Evolutionary conservation across 129 eudicot species (phyloP).

Genomic region (Daucus carota): DNA sequence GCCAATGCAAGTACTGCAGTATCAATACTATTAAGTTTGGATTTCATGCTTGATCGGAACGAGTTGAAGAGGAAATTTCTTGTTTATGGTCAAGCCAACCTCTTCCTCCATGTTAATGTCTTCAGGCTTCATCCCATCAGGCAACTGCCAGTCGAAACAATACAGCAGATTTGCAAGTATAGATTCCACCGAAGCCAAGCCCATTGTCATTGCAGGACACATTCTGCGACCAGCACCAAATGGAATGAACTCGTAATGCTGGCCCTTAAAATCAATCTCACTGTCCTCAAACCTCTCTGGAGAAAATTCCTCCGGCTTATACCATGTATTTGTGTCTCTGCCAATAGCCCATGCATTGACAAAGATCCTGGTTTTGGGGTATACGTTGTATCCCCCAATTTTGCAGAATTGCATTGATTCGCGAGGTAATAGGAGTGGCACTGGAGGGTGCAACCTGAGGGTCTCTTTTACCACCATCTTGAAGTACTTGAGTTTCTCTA

Average conservation of each 20-base stretch:
- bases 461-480: constrained; percentile 42
- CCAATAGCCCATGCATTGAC: constrained; percentile 35
- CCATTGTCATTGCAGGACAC: constrained; percentile 29
- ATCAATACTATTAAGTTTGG: neutral
- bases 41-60: constrained; percentile 19
- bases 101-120: constrained; percentile 34
- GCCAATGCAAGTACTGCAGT: too few relatives aligned
- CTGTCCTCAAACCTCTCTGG: constrained; percentile 39
- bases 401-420: constrained; percentile 20
- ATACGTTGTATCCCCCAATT: constrained; percentile 19
- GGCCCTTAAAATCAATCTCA: constrained; percentile 31
- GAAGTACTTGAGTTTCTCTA: constrained; percentile 20
- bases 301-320: constrained; percentile 22
- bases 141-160: constrained; percentile 35
- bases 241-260: constrained; percentile 36
- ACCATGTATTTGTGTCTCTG: constrained; percentile 29
- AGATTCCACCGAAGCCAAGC: constrained; percentile 6
- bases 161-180: constrained; percentile 24
- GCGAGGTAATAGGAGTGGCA: constrained; percentile 24
- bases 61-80: constrained; percentile 22
- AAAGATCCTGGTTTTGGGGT: constrained; percentile 22
- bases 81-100: constrained; percentile 13
- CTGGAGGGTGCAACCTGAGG: constrained; percentile 31
- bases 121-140: constrained; percentile 22
- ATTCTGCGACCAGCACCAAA: constrained; percentile 43